Conservation (phyloP, 805 yeast genomes). For the Jamesozyma piceae region DNA sequence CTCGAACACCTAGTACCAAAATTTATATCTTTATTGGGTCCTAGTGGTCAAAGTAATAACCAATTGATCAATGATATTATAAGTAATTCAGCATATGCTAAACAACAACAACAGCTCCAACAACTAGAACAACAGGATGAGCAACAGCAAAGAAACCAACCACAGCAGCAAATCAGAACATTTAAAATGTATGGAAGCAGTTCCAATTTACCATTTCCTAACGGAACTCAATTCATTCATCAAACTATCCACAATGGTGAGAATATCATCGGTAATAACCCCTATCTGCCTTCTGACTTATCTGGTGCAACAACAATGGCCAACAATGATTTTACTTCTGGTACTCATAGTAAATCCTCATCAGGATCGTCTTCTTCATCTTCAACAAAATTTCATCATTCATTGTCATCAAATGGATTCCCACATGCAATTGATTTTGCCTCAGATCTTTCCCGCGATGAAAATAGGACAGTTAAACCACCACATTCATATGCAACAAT, state of each 20-base stretch:
- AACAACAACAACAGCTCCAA: slow-evolving; percentile 9
- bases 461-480: slow-evolving; percentile 83
- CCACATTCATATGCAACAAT: slow-evolving; percentile 95
- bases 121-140: slow-evolving; percentile 4
- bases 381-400: slow-evolving; percentile 4
- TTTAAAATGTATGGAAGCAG: slow-evolving; percentile 27
- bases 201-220: slow-evolving; percentile 30
- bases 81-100: slow-evolving; percentile 14
- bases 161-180: slow-evolving; percentile 18
- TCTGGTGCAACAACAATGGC: slow-evolving; percentile 6
- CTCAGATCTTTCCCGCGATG: slow-evolving; percentile 73
- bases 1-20: slow-evolving; percentile 30
- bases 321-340: slow-evolving; percentile 3
- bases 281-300: neutral
- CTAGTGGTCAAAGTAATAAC: slow-evolving; percentile 15
- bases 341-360: slow-evolving; percentile 4
- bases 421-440: slow-evolving; percentile 27
- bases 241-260: slow-evolving; percentile 3
- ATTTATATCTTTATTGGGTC: slow-evolving; percentile 18
- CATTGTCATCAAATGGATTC: slow-evolving; percentile 11
- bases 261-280: neutral
- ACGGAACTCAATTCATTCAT: slow-evolving; percentile 41
- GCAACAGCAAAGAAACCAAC: slow-evolving; percentile 2
- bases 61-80: slow-evolving; percentile 19
- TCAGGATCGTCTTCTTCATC: slow-evolving; percentile 6